Base-by-base conservation (phyloP, 2,329 filamentous ascomycete species). In the Fusarium mexicanum region DNA sequence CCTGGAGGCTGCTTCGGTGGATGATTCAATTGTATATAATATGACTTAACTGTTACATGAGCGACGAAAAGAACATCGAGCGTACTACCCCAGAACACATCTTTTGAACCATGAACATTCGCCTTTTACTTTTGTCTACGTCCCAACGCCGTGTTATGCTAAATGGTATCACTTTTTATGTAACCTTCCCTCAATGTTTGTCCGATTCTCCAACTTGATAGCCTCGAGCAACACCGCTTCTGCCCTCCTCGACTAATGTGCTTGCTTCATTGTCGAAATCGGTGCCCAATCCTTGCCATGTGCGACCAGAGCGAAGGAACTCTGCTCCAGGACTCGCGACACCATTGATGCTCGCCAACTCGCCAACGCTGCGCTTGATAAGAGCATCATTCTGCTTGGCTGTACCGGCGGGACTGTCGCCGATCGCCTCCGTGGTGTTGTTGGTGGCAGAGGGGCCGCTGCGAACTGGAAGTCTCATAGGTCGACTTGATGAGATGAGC, bases 261-360 rank as follows among this genome's bases (percentile, higher is more conserved):
- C 93, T 85, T n/a, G 85, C 84, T 61, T 89, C 87, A 20, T 85
- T 85, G n/a, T 84, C 73, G 77, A 95, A 97, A 80, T 99, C 96
- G 71, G 91, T 97, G 0, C 96, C 96, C 31, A 99, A 84, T 0
- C 96, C 96, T 79, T 93, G 93, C 96, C 96, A 99, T 8, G 94
- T 97, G 64, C 96, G 86, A 78, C 95, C 90, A 8, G 92, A 93
- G 38, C 92, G 89, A 72, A 99, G 84, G 76, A 90, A 98, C 81
- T 98, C 94, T 1, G 96, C 96, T 0, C 94, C 96, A 1, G 96
- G 96, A 51, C 96, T 98, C n/a, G 93, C 87, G 1, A 96, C 90
- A 12, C 95, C 94, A 59, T 95, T 96, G 75, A 98, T 91, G 51
- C 91, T 91, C 0, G 94, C 92, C 24, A 98, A 76, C 73, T 97